phyloP scores from a whole-genome alignment of 805 yeast species.

The Candida rishiriensis region DNA sequence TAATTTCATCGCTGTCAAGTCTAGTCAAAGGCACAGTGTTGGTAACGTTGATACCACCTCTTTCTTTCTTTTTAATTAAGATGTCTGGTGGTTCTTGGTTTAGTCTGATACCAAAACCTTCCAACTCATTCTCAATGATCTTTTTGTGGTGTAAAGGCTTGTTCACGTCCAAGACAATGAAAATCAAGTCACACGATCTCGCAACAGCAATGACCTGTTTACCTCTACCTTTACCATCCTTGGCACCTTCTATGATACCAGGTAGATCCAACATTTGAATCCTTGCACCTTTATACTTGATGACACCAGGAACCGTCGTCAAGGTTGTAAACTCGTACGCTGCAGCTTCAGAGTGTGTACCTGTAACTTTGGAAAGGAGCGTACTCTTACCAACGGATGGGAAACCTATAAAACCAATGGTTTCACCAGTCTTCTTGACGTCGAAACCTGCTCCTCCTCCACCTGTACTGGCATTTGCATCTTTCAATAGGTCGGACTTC shows the following conservation, averaged over 20 bases:
- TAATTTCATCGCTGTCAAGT: constrained; percentile 86
- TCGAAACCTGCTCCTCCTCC: constrained; percentile 97
- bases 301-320: constrained; percentile 96
- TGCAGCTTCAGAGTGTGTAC: constrained; percentile 97
- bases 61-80: constrained; percentile 84
- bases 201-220: constrained; percentile 98
- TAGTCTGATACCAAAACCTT: constrained; percentile 95
- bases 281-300: constrained; percentile 94
- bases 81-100: constrained; percentile 93
- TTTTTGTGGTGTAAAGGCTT: constrained; percentile 93
- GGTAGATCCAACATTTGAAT: constrained; percentile 93
- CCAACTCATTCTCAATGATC: constrained; percentile 90
- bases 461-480: constrained; percentile 67
- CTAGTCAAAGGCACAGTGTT: constrained; percentile 90
- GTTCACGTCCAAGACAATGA: constrained; percentile 92
- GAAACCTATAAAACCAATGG: constrained; percentile 96
- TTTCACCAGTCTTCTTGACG: constrained; percentile 97
- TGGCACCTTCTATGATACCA: constrained; percentile 88
- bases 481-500: constrained; percentile 83
- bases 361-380: constrained; percentile 79
- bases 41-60: constrained; percentile 93
- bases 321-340: constrained; percentile 96
- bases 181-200: constrained; percentile 90
- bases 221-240: constrained; percentile 90
- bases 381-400: constrained; percentile 96